Conservation (phyloP, 2,329 filamentous ascomycete species). For the Clonostachys rhizophaga region DNA sequence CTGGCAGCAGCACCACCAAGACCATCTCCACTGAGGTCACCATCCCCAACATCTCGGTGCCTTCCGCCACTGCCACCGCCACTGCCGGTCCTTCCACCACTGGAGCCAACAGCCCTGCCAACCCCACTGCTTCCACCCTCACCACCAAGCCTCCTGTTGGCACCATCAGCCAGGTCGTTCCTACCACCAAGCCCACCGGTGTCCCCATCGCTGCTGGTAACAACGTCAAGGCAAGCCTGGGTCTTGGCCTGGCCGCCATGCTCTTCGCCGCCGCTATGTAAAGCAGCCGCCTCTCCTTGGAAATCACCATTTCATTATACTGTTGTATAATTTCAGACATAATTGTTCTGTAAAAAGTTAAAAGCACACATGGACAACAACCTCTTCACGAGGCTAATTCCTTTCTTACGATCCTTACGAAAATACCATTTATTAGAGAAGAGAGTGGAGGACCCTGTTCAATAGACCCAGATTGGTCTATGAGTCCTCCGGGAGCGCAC, state of each 20-base stretch:
- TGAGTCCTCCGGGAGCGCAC: no score
- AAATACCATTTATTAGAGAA: constrained; percentile 10
- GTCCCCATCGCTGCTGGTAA: constrained; percentile 9
- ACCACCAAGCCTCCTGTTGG: constrained; percentile 34
- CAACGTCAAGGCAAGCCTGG: constrained; percentile 34
- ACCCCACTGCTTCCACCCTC: constrained; percentile 9
- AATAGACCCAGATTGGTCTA: no score
- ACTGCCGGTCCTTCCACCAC: constrained; percentile 5
- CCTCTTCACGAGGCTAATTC: constrained; percentile 19
- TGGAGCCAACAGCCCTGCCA: constrained; percentile 5
- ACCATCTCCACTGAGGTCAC: constrained; percentile 46
- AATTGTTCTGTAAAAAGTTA: not conserved
- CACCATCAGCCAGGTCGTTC: constrained; percentile 11
- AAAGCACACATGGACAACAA: constrained; percentile 2
- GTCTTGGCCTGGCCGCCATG: constrained; percentile 38
- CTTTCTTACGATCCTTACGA: constrained; percentile 58
- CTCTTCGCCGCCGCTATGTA: constrained; percentile 41
- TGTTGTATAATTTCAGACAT: not conserved
- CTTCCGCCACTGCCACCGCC: constrained; percentile 17
- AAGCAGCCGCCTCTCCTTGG: constrained; percentile 8
- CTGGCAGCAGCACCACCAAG: constrained; percentile 38
- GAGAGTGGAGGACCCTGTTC: no score
- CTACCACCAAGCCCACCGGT: constrained; percentile 11
- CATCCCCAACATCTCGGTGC: constrained; percentile 49
- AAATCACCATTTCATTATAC: constrained; percentile 10